Conservation (phyloP, 306 rosid genomes). For the Cyamopsis tetragonoloba region DNA sequence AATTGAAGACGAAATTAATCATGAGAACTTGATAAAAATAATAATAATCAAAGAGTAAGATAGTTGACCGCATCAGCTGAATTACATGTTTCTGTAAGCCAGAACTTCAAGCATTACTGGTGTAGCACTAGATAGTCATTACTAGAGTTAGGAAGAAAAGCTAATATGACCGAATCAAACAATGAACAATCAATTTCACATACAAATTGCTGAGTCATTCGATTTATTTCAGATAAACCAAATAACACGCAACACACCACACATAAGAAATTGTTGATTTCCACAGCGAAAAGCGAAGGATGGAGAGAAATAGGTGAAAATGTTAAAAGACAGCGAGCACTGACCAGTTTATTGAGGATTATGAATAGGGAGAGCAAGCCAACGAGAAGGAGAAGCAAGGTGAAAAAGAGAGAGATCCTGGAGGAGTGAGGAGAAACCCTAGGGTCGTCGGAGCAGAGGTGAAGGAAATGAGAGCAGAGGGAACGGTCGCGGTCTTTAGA, state of each 20-base stretch:
- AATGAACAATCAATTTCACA: not conserved
- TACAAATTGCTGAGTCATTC: not conserved
- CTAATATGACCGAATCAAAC: not conserved
- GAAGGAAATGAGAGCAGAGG: slow-evolving; percentile 42
- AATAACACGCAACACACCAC: not conserved
- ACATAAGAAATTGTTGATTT: not conserved
- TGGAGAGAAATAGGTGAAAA: not conserved
- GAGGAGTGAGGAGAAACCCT: slow-evolving; percentile 67
- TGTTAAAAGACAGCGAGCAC: slow-evolving; percentile 10
- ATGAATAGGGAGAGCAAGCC: slow-evolving; percentile 53
- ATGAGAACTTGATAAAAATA: not conserved
- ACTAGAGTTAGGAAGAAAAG: not conserved
- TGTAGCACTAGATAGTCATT: not conserved
- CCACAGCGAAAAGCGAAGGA: not conserved
- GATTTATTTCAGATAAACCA: not conserved
- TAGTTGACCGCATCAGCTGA: not conserved
- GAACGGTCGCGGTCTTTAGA: slow-evolving; percentile 79
- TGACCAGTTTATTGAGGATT: slow-evolving; percentile 57
- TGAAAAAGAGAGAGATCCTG: slow-evolving; percentile 60
- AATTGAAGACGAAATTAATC: slow-evolving; percentile 17
- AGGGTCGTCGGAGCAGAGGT: slow-evolving; percentile 66
- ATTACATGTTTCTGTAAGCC: not conserved
- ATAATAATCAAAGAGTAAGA: slow-evolving; percentile 9
- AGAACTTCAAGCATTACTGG: not conserved
- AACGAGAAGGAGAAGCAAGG: slow-evolving; percentile 41